Base-by-base conservation (phyloP, 2,329 filamentous ascomycete species). In the Dryadomyces quercivorus region DNA sequence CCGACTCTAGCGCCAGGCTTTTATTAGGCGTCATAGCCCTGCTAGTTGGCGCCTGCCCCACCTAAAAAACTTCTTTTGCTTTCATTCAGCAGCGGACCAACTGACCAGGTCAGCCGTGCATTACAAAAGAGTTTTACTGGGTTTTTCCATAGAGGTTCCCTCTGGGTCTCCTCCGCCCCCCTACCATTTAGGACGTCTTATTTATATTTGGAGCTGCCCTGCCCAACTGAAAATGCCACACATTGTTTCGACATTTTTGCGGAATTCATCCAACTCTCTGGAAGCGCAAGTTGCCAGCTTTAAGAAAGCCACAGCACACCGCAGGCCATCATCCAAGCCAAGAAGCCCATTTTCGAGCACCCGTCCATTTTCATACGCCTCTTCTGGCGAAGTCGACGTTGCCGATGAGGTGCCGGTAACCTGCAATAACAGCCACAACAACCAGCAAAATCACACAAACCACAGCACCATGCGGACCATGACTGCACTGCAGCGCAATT, bases 161-260 rank as follows among this genome's bases (percentile, higher is more conserved):
- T 40, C 36, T 40, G 10, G 36, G 10, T 3, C 9, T 15, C 9
- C 15, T 48, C 16, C 45, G 21, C 7, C 22, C 26, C 26, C 26
- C 26, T 8, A 5, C 26, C 8, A 31, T 31, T 31, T 8, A 31
- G 26, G 26, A 31, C 26, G 26, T 31, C 36, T 16, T 40, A 34
- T 48, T 48, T 51, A 43, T 44, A 51, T 34, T 40, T 18, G 3
- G 36, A 31, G 38, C 6, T 40, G 6, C n/a, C 52, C 44, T 26
- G 22, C 15, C 42, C 9, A 6, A 4, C 18, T 13, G 12, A 60
- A 60, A 57, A 82, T 81, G 78, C 77, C 78, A 63, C 76, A 80
- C 69, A 70, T 74, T 57, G 78, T 82, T 59, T 69, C 74, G 63
- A 76, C 72, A 64, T 80, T 82, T 66, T 72, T 81, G 61, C 75